These are phyloP conservation scores for Ettlia oleoabundans DNA, from an alignment of 139 green algal genomes.

Conservation along the genomic window DNA sequence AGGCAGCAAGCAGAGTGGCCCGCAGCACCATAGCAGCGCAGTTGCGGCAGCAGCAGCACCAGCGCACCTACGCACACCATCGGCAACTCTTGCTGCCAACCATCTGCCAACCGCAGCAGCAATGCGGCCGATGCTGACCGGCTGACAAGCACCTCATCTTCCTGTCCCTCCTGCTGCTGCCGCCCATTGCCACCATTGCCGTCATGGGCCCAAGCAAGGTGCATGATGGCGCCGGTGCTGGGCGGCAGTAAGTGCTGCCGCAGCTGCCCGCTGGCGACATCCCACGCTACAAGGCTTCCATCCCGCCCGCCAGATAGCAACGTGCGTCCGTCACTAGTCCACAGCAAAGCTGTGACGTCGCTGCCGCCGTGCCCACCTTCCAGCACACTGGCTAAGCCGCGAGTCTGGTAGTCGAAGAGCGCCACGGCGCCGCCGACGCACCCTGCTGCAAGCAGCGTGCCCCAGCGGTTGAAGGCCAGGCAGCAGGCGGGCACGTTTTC, in stretches of 20 bases:
- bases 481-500: not conserved
- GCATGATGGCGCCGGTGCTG: not conserved
- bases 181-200: not conserved
- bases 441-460: conserved; percentile 70
- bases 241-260: not conserved
- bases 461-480: conserved; percentile 38
- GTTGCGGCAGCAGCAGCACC: not conserved
- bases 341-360: conserved; percentile 69
- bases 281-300: conserved; percentile 65
- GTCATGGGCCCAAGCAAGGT: not conserved
- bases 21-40: too few relatives aligned
- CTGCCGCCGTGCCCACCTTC: not conserved
- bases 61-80: conserved; percentile 1
- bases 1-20: too few relatives aligned
- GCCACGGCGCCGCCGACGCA: conserved; percentile 76
- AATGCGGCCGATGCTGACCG: not conserved
- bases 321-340: conserved; percentile 73
- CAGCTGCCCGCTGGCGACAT: conserved; percentile 53
- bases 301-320: conserved; percentile 66
- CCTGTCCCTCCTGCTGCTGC: not conserved
- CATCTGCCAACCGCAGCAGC: conserved; percentile 3
- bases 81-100: not conserved
- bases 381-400: conserved; percentile 51
- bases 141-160: conserved; percentile 1
- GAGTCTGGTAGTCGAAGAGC: conserved; percentile 89